These are phyloP conservation scores for Spirogloea muscicola DNA, from an alignment of 139 green algal genomes.

Conservation along the genomic window DNA sequence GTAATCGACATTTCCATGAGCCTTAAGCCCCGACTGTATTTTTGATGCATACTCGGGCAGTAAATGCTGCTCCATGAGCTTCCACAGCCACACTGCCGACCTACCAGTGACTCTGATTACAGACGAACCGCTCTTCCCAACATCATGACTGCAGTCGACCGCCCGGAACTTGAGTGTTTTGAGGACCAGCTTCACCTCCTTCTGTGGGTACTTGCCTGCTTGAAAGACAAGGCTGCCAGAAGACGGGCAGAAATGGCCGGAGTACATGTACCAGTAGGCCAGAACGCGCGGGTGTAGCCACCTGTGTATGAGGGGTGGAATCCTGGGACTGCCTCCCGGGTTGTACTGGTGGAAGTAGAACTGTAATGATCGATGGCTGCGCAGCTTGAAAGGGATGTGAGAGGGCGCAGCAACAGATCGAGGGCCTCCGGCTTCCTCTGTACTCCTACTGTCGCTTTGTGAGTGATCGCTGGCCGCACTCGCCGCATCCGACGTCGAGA, in stretches of 20 bases:
- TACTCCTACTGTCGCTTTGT: too few relatives aligned
- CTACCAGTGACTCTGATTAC: constrained; percentile 7
- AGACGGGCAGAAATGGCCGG: not conserved
- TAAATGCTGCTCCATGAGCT: constrained; percentile 26
- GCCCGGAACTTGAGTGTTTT: constrained; percentile 18
- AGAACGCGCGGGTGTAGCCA: constrained; percentile 18
- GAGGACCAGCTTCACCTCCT: constrained; percentile 16
- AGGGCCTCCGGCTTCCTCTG: too few relatives aligned
- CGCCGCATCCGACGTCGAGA: too few relatives aligned
- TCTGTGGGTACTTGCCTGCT: constrained; percentile 10
- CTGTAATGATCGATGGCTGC: constrained; percentile 4
- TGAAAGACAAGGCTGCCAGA: constrained; percentile 22
- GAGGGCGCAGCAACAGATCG: too few relatives aligned
- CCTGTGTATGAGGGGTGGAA: constrained; percentile 14
- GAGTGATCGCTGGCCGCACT: too few relatives aligned
- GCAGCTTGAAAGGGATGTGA: too few relatives aligned
- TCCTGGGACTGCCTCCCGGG: not conserved
- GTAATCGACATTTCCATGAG: too few relatives aligned
- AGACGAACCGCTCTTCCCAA: not conserved
- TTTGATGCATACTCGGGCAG: too few relatives aligned
- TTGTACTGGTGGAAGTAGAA: constrained; percentile 27
- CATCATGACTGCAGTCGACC: constrained; percentile 20
- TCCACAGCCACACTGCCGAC: constrained; percentile 18
- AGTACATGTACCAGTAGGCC: constrained; percentile 38
- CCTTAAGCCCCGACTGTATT: too few relatives aligned